Evolutionary conservation across 257 asterid species (phyloP).

Genomic region (Przewalskia tangutica): DNA sequence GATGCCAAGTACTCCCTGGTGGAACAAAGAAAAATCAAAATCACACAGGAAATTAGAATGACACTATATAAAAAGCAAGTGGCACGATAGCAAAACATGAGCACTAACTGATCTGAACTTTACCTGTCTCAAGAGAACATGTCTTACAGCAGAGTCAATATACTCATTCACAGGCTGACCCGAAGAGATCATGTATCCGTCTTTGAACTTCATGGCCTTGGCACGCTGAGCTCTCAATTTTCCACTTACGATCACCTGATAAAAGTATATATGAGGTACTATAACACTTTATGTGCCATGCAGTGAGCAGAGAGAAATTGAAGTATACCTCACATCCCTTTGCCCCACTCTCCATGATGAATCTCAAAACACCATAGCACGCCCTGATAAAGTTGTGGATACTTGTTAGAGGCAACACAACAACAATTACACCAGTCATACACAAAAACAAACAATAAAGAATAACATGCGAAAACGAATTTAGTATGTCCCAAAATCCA

Average conservation of each 20-base stretch:
- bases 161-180: conserved; percentile 64
- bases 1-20: conserved; percentile 1
- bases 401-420: not conserved
- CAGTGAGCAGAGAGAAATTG: not conserved
- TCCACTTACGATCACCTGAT: conserved; percentile 60
- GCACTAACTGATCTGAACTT: not conserved
- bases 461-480: not conserved
- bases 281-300: not conserved
- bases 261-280: not conserved
- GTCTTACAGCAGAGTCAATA: conserved; percentile 58
- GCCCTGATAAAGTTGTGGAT: conserved; percentile 25
- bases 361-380: conserved; percentile 54
- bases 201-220: conserved; percentile 57
- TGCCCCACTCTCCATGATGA: conserved; percentile 54
- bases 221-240: conserved; percentile 57
- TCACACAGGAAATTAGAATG: not conserved
- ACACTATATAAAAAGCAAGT: not conserved
- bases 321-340: conserved; percentile 49
- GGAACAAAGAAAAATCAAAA: not conserved
- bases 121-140: conserved; percentile 54
- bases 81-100: not conserved
- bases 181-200: conserved; percentile 61
- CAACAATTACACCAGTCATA: not conserved
- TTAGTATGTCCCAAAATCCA: not conserved
- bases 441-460: not conserved